phyloP scores from a whole-genome alignment of 495 filamentous ascomycete genomes.

The Neurospora intermedia region DNA sequence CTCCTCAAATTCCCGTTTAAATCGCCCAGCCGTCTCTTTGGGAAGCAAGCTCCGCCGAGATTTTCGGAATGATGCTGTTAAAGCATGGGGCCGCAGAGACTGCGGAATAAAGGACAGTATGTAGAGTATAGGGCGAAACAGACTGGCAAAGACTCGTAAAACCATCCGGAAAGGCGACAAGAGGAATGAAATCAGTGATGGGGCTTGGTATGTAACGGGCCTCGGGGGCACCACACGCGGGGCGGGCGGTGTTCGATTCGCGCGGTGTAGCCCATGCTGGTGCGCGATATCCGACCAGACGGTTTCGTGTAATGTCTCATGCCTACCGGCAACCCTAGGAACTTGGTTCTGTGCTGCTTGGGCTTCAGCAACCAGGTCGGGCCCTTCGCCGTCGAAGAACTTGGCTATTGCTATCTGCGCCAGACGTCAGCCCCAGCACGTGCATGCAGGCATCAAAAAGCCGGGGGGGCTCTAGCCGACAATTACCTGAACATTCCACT shows the following conservation, averaged over 20 bases:
- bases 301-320: constrained; percentile 62
- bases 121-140: constrained; percentile 67
- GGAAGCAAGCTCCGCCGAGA: constrained; percentile 65
- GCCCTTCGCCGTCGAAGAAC: constrained; percentile 92
- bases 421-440: not conserved
- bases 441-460: not conserved
- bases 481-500: constrained; percentile 91
- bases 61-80: constrained; percentile 42
- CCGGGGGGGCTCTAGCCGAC: not conserved
- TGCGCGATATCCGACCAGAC: constrained; percentile 16
- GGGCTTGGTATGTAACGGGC: constrained; percentile 52
- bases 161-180: constrained; percentile 74
- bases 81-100: constrained; percentile 49
- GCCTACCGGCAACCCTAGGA: constrained; percentile 45
- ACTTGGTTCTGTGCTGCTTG: constrained; percentile 49
- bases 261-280: not conserved
- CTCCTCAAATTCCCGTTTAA: constrained; percentile 88
- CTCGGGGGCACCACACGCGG: constrained; percentile 73
- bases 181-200: constrained; percentile 62
- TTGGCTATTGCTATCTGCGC: constrained; percentile 82
- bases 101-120: constrained; percentile 48
- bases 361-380: constrained; percentile 71
- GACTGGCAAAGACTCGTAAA: constrained; percentile 52
- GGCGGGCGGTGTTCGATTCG: constrained; percentile 45
- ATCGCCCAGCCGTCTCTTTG: constrained; percentile 76